A percentile compares a stretch with the other conserved stretches of the same genome.
Evolutionary conservation across 352 stramenopile genomes (phyloP).

Genomic region (Globisporangium acanthophoron): DNA sequence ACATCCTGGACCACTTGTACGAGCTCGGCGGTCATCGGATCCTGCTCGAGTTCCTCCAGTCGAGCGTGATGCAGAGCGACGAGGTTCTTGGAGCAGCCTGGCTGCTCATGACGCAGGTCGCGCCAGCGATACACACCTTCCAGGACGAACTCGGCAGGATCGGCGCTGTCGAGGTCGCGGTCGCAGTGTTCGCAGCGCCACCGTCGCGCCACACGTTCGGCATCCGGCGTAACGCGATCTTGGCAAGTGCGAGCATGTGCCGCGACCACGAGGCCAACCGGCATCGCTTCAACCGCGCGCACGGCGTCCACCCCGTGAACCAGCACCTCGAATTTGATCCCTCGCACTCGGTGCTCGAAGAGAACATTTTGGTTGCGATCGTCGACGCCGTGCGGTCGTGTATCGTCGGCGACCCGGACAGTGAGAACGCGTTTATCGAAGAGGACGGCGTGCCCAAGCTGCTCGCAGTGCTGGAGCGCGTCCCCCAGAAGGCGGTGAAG

Average conservation of each 20-base stretch:
- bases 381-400: slow-evolving; percentile 63
- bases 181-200: slow-evolving; percentile 43
- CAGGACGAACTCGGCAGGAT: slow-evolving; percentile 48
- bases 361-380: slow-evolving; percentile 58
- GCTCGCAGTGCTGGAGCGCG: slow-evolving; percentile 45
- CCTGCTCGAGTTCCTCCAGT: slow-evolving; percentile 48
- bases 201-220: slow-evolving; percentile 47
- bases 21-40: slow-evolving; percentile 40
- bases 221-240: slow-evolving; percentile 59
- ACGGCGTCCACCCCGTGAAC: slow-evolving; percentile 39
- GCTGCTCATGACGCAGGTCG: slow-evolving; percentile 49
- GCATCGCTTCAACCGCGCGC: slow-evolving; percentile 35
- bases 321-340: slow-evolving; percentile 44
- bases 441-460: slow-evolving; percentile 52
- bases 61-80: slow-evolving; percentile 24
- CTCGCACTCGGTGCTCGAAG: slow-evolving; percentile 52
- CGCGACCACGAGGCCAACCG: slow-evolving; percentile 43
- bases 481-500: slow-evolving; percentile 42
- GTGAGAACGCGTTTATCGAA: slow-evolving; percentile 54
- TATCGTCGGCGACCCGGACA: slow-evolving; percentile 46
- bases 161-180: slow-evolving; percentile 38
- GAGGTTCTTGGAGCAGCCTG: slow-evolving; percentile 39
- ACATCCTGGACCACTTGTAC: slow-evolving; percentile 52
- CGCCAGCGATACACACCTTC: slow-evolving; percentile 19
- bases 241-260: slow-evolving; percentile 54